Conservation (phyloP, 441 rosid species). For the California macrophylla region DNA sequence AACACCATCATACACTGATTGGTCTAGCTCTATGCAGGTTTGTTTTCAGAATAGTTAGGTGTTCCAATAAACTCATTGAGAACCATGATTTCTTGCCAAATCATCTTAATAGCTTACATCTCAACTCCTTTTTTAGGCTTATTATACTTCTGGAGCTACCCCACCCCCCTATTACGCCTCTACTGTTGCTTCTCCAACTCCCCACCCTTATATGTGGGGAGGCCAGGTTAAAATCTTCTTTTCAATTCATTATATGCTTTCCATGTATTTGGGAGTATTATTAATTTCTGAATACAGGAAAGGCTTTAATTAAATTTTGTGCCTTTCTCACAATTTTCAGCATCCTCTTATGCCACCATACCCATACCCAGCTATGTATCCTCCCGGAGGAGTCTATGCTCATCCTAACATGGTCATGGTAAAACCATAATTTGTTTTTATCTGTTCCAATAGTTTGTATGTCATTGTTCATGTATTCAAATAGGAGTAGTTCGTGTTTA, state of each 20-base stretch:
- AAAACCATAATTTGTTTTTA: slow-evolving; percentile 15
- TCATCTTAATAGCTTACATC: slow-evolving; percentile 17
- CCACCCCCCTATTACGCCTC: slow-evolving; percentile 82
- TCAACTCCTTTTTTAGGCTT: slow-evolving; percentile 52
- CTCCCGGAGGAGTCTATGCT: slow-evolving; percentile 81
- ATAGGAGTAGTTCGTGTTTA: neutral
- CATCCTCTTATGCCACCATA: slow-evolving; percentile 83
- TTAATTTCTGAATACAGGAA: neutral
- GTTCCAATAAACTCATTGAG: slow-evolving; percentile 1
- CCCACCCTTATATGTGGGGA: slow-evolving; percentile 88
- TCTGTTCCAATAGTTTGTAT: neutral
- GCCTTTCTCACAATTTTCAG: slow-evolving; percentile 32
- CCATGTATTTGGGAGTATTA: neutral
- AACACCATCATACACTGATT: slow-evolving; percentile 67
- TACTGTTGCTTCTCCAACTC: slow-evolving; percentile 76
- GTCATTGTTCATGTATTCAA: neutral
- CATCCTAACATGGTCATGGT: slow-evolving; percentile 81
- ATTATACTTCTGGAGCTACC: slow-evolving; percentile 76
- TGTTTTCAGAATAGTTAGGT: slow-evolving; percentile 4
- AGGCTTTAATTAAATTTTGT: slow-evolving; percentile 13
- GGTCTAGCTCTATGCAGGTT: slow-evolving; percentile 94
- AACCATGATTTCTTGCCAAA: neutral
- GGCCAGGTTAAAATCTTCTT: slow-evolving; percentile 52
- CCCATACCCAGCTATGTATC: slow-evolving; percentile 83
- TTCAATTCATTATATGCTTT: neutral